Conservation (phyloP, 345 rosid species). For the Hirschfeldia incana region DNA sequence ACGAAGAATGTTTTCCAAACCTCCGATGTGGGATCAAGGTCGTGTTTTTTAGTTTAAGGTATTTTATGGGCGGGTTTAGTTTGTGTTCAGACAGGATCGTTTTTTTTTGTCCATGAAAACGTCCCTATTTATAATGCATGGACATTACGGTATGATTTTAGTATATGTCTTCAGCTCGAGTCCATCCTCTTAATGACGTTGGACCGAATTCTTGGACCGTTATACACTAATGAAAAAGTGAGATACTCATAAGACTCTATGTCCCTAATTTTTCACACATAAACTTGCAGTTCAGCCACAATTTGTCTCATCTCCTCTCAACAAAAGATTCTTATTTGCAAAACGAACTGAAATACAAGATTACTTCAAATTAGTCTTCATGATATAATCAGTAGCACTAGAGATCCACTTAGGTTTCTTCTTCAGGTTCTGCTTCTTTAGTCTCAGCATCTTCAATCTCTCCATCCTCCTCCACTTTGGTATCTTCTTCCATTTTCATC, state of each 20-base stretch:
- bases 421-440: background rate
- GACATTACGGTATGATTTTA: no score
- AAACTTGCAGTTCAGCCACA: background rate
- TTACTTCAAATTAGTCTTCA: background rate
- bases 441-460: background rate
- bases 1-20: no score
- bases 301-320: background rate
- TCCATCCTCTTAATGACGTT: no score
- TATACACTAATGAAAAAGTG: background rate
- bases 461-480: constrained; percentile 29
- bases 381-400: background rate
- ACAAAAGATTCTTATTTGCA: background rate
- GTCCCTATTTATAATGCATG: no score
- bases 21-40: no score
- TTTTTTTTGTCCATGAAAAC: no score
- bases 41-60: no score
- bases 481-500: constrained; percentile 14
- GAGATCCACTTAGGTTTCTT: background rate
- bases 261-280: background rate
- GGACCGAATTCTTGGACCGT: background rate
- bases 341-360: background rate
- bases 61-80: no score
- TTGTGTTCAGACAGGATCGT: no score
- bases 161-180: no score
- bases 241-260: no score